These are phyloP conservation scores for Morella rubra DNA, from an alignment of 306 rosid genomes.

Conservation along the genomic window DNA sequence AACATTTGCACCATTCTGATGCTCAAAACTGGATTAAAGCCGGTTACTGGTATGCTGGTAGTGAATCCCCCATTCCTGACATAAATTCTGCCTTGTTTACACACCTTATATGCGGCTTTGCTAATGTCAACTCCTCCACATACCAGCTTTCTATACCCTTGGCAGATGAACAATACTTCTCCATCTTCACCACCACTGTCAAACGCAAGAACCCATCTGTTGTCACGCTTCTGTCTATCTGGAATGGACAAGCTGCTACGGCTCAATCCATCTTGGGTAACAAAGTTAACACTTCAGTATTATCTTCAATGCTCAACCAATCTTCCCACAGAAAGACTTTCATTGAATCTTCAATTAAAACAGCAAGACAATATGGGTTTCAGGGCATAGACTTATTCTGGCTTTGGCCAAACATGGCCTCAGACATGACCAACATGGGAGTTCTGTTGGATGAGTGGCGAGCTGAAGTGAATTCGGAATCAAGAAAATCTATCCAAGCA, in stretches of 20 bases:
- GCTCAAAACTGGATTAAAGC: conserved; percentile 21
- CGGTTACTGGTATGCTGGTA: conserved; percentile 28
- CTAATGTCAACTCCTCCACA: conserved; percentile 25
- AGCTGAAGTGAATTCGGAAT: conserved; percentile 40
- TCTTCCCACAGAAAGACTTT: conserved; percentile 37
- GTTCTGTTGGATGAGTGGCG: conserved; percentile 48
- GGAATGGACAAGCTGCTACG: conserved; percentile 7
- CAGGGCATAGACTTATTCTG: conserved; percentile 53
- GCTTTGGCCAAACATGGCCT: conserved; percentile 24
- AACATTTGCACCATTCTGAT: too few species aligned
- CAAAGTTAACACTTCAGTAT: conserved; percentile 8
- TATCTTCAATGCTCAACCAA: conserved; percentile 32
- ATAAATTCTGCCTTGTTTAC: conserved; percentile 37
- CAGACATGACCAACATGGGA: conserved; percentile 35
- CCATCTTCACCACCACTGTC: conserved; percentile 36
- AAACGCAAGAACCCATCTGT: conserved; percentile 45
- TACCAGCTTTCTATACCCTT: conserved; percentile 18
- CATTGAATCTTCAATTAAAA: conserved; percentile 46
- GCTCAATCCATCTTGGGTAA: not conserved
- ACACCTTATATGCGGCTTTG: conserved; percentile 36
- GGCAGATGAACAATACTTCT: conserved; percentile 18
- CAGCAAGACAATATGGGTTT: conserved; percentile 39
- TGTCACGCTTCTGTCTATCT: conserved; percentile 42
- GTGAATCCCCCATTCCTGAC: conserved; percentile 12
- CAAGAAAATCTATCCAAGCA: conserved; percentile 23